Conservation (phyloP, 1,139 yeast genomes). For the Pichia kudriavzevii region DNA sequence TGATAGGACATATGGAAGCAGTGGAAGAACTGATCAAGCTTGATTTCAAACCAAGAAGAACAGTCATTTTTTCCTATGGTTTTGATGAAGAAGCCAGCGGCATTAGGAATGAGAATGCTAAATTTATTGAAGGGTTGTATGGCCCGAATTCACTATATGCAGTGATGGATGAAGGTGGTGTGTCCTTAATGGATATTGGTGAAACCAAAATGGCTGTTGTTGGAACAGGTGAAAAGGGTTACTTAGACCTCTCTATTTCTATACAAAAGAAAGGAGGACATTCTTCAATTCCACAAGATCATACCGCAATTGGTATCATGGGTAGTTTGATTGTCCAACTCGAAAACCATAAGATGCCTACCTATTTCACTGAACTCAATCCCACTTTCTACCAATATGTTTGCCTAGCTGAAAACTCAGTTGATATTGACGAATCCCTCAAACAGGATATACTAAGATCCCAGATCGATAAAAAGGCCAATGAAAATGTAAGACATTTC, state of each 20-base stretch:
- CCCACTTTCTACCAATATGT: constrained; percentile 37
- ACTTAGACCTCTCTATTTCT: constrained; percentile 33
- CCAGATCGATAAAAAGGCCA: constrained; percentile 33
- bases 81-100: constrained; percentile 44
- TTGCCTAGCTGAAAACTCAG: constrained; percentile 38
- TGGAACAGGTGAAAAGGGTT: constrained; percentile 44
- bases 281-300: constrained; percentile 41
- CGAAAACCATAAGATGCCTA: constrained; percentile 33
- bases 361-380: constrained; percentile 34
- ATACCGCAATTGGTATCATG: constrained; percentile 41
- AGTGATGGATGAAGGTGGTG: constrained; percentile 41
- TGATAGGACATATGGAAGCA: constrained; percentile 37
- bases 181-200: constrained; percentile 28
- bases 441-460: constrained; percentile 34
- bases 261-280: constrained; percentile 43
- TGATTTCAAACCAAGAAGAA: constrained; percentile 36
- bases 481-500: constrained; percentile 31
- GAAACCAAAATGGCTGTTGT: constrained; percentile 35
- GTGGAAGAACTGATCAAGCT: constrained; percentile 35
- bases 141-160: constrained; percentile 38
- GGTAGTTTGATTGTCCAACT: constrained; percentile 34
- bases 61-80: constrained; percentile 39
- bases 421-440: constrained; percentile 28
- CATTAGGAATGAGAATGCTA: constrained; percentile 25
- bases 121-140: constrained; percentile 30